Conservation (phyloP, 352 stramenopile species). For the Phytophthora capsici region DNA sequence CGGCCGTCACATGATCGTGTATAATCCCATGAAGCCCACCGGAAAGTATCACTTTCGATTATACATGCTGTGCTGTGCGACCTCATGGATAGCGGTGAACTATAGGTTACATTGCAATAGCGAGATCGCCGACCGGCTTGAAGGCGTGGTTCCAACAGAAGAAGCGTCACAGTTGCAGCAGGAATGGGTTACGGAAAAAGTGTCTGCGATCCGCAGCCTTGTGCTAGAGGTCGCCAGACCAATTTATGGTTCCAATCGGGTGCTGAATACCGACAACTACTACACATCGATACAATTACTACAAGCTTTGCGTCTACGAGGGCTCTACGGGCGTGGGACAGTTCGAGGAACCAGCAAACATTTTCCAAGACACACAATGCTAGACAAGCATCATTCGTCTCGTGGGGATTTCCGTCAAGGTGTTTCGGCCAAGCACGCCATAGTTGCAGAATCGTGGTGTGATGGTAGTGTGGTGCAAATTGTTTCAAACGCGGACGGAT, state of each 20-base stretch:
- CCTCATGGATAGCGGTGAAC: conserved; percentile 31
- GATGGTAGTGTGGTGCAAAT: conserved; percentile 30
- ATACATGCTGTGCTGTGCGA: conserved; percentile 36
- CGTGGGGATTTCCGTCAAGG: conserved; percentile 21
- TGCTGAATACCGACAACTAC: conserved; percentile 43
- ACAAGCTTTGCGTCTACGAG: conserved; percentile 21
- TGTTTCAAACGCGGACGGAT: conserved; percentile 21
- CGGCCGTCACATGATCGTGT: conserved; percentile 8
- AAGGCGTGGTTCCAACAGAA: conserved; percentile 5
- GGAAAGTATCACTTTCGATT: conserved; percentile 27
- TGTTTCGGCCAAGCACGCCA: conserved; percentile 14
- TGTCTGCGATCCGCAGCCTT: conserved; percentile 11
- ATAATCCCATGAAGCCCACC: conserved; percentile 9
- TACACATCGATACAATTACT: conserved; percentile 38
- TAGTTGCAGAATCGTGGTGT: conserved; percentile 30
- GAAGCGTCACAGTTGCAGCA: background rate
- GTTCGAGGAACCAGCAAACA: conserved; percentile 20
- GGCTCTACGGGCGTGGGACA: conserved; percentile 23
- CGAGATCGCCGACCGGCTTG: conserved; percentile 11
- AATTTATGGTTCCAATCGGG: conserved; percentile 22
- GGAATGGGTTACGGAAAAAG: background rate
- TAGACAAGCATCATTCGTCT: conserved; percentile 4
- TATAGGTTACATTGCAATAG: conserved; percentile 37
- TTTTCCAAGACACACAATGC: conserved; percentile 20
- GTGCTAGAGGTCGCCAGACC: conserved; percentile 30